These are phyloP conservation scores for Hygrophila difformis DNA, from an alignment of 257 asterid genomes.

Conservation along the genomic window DNA sequence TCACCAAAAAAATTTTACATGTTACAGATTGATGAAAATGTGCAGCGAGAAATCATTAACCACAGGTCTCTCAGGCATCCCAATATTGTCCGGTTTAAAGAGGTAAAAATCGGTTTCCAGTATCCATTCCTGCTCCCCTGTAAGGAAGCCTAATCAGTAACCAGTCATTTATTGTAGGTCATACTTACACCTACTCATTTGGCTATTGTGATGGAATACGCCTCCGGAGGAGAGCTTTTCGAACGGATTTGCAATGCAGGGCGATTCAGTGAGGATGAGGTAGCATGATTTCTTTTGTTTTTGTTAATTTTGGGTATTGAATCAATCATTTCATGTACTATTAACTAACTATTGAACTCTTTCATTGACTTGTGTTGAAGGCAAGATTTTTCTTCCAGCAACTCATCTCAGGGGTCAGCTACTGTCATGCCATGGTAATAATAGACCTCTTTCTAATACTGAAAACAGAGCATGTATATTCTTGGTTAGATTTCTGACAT, in stretches of 20 bases:
- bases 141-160: no score
- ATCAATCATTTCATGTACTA: conserved; percentile 2
- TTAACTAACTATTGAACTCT: no score
- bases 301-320: neutral
- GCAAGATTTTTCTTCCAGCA: conserved; percentile 98
- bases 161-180: conserved; percentile 32
- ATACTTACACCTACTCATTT: conserved; percentile 88
- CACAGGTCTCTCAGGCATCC: conserved; percentile 94
- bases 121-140: no score
- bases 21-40: conserved; percentile 84
- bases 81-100: conserved; percentile 80
- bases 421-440: conserved; percentile 90
- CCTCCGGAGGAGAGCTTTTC: conserved; percentile 97
- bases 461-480: neutral
- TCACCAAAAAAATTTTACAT: conserved; percentile 8
- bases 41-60: conserved; percentile 84
- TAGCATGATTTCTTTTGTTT: conserved; percentile 14
- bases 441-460: conserved; percentile 1
- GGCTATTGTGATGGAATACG: conserved; percentile 98
- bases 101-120: conserved; percentile 34
- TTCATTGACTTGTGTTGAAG: conserved; percentile 24
- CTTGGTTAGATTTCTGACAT: neutral
- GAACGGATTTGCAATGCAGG: conserved; percentile 98
- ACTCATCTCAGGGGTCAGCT: conserved; percentile 97
- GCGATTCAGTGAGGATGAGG: conserved; percentile 97